phyloP scores from a whole-genome alignment of 768 basidiomycete species.

The Suillus subalutaceus region DNA sequence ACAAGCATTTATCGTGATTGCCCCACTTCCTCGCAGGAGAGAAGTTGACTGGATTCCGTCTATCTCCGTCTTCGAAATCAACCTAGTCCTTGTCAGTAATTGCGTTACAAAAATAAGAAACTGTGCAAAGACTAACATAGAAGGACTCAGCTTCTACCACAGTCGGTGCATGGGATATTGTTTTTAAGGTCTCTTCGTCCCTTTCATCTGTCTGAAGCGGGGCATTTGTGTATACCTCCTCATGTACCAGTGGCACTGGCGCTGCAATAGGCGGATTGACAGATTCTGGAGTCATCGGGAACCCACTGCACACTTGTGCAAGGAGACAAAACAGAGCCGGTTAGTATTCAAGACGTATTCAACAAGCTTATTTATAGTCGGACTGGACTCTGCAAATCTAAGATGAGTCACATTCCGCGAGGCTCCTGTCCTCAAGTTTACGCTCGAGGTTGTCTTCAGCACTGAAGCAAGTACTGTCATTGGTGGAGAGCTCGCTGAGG shows the following conservation, averaged over 20 bases:
- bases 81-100: slow-evolving; percentile 31
- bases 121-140: slow-evolving; percentile 14
- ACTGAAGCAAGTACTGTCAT: background rate
- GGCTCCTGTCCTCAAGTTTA: background rate
- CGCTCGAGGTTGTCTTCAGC: background rate
- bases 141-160: slow-evolving; percentile 10
- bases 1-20: slow-evolving; percentile 38
- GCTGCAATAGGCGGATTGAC: background rate
- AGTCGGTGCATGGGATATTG: background rate
- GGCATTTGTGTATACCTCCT: background rate
- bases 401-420: background rate
- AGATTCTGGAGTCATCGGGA: too few species aligned
- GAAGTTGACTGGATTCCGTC: slow-evolving; percentile 44
- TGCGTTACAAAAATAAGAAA: background rate
- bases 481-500: background rate
- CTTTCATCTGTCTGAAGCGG: too few species aligned
- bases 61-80: slow-evolving; percentile 42
- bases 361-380: background rate
- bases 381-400: background rate
- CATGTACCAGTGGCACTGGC: background rate
- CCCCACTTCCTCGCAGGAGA: slow-evolving; percentile 44
- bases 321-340: background rate
- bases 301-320: background rate
- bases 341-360: background rate
- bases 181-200: background rate